phyloP scores from a whole-genome alignment of 2,329 filamentous ascomycete species.

The Xylaria sp. region DNA sequence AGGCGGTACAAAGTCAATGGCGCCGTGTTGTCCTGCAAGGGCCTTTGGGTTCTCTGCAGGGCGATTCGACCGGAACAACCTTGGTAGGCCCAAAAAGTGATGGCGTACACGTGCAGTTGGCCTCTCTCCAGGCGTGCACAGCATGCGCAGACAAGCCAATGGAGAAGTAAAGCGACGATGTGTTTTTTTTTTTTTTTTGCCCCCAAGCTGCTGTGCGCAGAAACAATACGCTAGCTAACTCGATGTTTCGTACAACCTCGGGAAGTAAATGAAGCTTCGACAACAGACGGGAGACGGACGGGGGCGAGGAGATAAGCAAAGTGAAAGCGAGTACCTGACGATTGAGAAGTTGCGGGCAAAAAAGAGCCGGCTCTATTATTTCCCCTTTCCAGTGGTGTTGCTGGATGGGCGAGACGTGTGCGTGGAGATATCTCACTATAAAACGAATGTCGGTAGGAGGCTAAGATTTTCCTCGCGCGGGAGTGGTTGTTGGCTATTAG shows the following conservation, averaged over 20 bases:
- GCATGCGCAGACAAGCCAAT: conserved; percentile 14
- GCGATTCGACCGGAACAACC: neutral
- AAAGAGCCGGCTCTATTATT: neutral
- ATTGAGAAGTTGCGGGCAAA: neutral
- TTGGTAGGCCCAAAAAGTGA: conserved; percentile 11
- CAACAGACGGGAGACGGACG: neutral
- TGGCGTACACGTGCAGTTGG: conserved; percentile 14
- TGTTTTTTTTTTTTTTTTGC: conserved; percentile 11
- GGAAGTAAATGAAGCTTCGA: conserved; percentile 28
- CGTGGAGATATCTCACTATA: neutral
- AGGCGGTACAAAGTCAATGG: conserved; percentile 16
- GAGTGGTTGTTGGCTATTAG: neutral
- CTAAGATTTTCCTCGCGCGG: too few relatives aligned
- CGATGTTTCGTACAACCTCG: conserved; percentile 26
- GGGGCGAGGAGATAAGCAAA: neutral
- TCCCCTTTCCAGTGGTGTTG: neutral
- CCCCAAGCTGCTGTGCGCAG: conserved; percentile 12
- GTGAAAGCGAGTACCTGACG: neutral
- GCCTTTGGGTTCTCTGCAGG: conserved; percentile 20
- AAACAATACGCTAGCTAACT: conserved; percentile 19
- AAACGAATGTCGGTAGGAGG: too few relatives aligned
- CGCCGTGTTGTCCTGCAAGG: conserved; percentile 21
- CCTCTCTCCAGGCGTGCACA: conserved; percentile 12
- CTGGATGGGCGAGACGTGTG: neutral
- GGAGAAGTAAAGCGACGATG: neutral